phyloP scores from a whole-genome alignment of 192 early-diverging fungal genomes.

The Neocallimastix lanati region DNA sequence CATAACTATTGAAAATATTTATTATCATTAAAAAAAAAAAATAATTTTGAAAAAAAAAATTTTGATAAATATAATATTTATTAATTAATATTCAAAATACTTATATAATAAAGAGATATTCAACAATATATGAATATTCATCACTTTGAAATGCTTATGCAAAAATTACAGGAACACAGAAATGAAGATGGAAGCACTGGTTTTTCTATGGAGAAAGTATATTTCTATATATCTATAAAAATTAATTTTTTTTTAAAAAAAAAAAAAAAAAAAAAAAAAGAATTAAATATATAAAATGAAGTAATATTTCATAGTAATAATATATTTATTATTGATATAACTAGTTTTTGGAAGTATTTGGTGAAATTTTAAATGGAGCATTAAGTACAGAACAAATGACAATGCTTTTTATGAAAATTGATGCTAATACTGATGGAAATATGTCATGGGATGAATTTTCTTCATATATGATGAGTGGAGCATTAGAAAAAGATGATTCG shows the following conservation, averaged over 20 bases:
- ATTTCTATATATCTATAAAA: too few relatives aligned
- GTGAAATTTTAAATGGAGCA: slow-evolving; percentile 31
- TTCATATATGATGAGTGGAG: slow-evolving; percentile 40
- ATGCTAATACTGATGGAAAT: slow-evolving; percentile 43
- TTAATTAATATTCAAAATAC: too few relatives aligned
- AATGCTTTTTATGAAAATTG: slow-evolving; percentile 52
- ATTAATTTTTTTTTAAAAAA: background rate
- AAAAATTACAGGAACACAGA: slow-evolving; percentile 27
- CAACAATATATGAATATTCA: slow-evolving; percentile 31
- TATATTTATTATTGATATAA: too few relatives aligned
- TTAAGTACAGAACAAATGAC: slow-evolving; percentile 47
- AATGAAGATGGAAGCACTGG: slow-evolving; percentile 34
- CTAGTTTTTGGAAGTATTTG: slow-evolving; percentile 47
- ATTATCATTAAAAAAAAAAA: too few relatives aligned
- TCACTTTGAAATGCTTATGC: slow-evolving; percentile 40
- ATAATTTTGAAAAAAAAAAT: too few relatives aligned
- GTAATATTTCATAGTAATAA: too few relatives aligned
- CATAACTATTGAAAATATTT: too few relatives aligned
- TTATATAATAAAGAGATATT: slow-evolving; percentile 1
- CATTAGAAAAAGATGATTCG: slow-evolving; percentile 18
- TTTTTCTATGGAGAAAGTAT: slow-evolving; percentile 40
- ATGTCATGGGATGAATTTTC: slow-evolving; percentile 49
- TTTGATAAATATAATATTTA: too few relatives aligned
- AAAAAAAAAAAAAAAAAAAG: background rate
- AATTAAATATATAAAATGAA: slow-evolving; percentile 2